phyloP scores from a whole-genome alignment of 169 alveolate species.

The Babesia caballi region DNA sequence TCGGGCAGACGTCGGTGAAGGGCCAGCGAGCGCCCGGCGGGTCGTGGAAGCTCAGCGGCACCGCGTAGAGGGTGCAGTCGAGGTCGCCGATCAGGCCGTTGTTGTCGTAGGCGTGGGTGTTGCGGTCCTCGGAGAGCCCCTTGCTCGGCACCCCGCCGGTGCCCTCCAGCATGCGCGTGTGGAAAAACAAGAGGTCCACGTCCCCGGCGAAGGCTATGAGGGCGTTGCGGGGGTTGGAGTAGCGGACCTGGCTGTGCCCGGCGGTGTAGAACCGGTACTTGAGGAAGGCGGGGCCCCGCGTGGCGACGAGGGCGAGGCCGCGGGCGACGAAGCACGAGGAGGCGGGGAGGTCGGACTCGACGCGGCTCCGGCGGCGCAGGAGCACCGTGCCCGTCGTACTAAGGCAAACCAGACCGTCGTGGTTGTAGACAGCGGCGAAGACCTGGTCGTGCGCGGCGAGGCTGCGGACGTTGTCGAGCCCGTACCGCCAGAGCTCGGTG shows the following conservation, averaged over 20 bases:
- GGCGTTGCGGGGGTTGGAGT: constrained; percentile 2
- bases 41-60: neutral
- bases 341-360: neutral
- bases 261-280: constrained; percentile 5
- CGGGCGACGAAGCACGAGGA: constrained; percentile 15
- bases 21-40: constrained; percentile 23
- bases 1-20: neutral
- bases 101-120: constrained; percentile 23
- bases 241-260: neutral
- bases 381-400: constrained; percentile 1
- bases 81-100: constrained; percentile 16
- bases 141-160: constrained; percentile 3
- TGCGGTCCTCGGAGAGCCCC: constrained; percentile 1
- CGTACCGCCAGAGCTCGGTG: neutral
- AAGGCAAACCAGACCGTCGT: constrained; percentile 12
- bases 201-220: constrained; percentile 7
- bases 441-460: neutral
- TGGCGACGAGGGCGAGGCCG: constrained; percentile 10
- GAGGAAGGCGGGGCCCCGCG: neutral
- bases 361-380: constrained; percentile 1
- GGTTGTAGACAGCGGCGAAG: constrained; percentile 2
- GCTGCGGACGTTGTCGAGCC: constrained; percentile 10
- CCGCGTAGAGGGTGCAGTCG: constrained; percentile 12
- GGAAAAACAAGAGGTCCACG: neutral
- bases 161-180: constrained; percentile 11